phyloP scores from a whole-genome alignment of 1,284 basidiomycete species.

The Vanrija sp. region DNA sequence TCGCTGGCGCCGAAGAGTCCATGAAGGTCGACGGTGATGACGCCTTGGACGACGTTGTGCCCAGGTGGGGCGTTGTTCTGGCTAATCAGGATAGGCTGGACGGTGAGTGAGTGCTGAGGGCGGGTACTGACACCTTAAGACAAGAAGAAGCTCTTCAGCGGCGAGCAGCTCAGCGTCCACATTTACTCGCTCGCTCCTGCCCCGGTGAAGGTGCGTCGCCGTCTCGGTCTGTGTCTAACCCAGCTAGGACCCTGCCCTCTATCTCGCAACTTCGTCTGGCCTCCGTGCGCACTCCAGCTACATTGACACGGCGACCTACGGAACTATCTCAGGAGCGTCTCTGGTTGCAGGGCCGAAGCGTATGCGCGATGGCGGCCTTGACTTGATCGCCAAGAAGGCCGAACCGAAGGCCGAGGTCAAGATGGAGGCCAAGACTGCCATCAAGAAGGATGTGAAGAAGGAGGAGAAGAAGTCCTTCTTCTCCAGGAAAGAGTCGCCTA shows the following conservation, averaged over 20 bases:
- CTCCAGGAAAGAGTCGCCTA: too few relatives aligned
- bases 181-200: constrained; percentile 37
- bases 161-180: constrained; percentile 27
- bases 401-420: constrained; percentile 6
- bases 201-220: constrained; percentile 14
- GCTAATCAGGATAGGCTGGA: constrained; percentile 30
- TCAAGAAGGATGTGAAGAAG: constrained; percentile 2
- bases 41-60: constrained; percentile 5
- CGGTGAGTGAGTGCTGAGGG: constrained; percentile 20
- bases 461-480: not conserved
- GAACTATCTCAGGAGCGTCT: constrained; percentile 33
- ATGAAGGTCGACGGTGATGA: constrained; percentile 3
- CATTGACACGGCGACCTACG: constrained; percentile 28
- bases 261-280: constrained; percentile 24
- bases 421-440: not conserved
- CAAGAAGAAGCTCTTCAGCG: constrained; percentile 37
- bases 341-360: constrained; percentile 14
- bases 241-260: constrained; percentile 35
- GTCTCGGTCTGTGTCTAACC: not conserved
- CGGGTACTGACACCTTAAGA: constrained; percentile 17
- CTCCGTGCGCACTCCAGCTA: constrained; percentile 25
- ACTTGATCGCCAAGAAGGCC: constrained; percentile 14
- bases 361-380: constrained; percentile 30
- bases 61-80: constrained; percentile 39
- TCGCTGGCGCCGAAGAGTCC: constrained; percentile 5